Evolutionary conservation across 179 eudicot genomes (phyloP).

Genomic region (Silene noctiflora): DNA sequence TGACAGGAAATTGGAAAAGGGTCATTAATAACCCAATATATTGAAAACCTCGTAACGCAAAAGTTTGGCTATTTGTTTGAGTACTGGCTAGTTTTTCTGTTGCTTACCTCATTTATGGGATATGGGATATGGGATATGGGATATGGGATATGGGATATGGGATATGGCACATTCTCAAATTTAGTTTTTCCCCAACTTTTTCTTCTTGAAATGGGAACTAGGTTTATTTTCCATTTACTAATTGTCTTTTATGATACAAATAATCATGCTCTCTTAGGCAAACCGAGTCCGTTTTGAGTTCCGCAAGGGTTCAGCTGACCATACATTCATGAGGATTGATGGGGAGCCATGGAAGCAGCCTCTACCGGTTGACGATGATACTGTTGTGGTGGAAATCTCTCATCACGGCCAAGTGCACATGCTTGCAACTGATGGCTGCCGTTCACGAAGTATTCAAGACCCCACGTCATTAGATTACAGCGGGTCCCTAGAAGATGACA

Average conservation of each 20-base stretch:
- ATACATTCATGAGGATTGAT: conserved; percentile 85
- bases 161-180: too few species aligned
- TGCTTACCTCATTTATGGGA: too few species aligned
- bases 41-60: too few species aligned
- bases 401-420: conserved; percentile 71
- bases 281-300: conserved; percentile 70
- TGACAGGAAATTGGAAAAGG: too few species aligned
- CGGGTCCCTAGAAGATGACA: conserved; percentile 27
- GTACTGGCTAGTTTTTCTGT: too few species aligned
- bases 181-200: too few species aligned
- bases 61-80: too few species aligned
- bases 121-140: too few species aligned
- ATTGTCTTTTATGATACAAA: background rate
- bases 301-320: conserved; percentile 68
- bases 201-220: background rate
- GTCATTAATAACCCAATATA: too few species aligned
- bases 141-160: too few species aligned
- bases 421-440: conserved; percentile 56
- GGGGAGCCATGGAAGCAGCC: conserved; percentile 99
- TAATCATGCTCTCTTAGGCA: conserved; percentile 42
- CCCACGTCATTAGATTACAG: conserved; percentile 40
- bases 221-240: background rate
- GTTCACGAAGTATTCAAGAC: conserved; percentile 52
- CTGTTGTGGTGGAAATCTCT: conserved; percentile 76
- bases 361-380: conserved; percentile 68